Percentiles rank a stretch among this genome's conserved stretches.
phyloP scores from a whole-genome alignment of 306 rosid genomes.

The Crotalaria pallida region DNA sequence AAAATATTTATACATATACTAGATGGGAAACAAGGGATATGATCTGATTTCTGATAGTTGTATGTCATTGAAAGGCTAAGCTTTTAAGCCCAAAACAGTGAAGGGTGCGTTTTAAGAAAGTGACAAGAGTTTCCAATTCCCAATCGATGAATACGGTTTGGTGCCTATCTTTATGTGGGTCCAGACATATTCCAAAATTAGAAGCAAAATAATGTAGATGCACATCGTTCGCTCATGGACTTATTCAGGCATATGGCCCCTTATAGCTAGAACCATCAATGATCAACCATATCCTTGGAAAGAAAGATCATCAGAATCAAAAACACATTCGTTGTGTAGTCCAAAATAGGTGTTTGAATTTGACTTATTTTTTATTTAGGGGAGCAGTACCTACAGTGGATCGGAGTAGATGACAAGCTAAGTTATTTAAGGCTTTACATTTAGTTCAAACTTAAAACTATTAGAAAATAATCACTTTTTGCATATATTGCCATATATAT shows the following conservation, averaged over 20 bases:
- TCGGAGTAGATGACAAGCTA: neutral
- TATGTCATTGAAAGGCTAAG: neutral
- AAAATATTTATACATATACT: neutral
- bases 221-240: constrained; percentile 1
- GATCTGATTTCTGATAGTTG: neutral
- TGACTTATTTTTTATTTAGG: constrained; percentile 19
- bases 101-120: neutral
- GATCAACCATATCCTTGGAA: neutral
- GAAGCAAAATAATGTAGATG: constrained; percentile 8
- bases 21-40: neutral
- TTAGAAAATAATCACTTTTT: neutral
- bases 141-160: neutral
- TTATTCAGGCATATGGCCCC: constrained; percentile 25
- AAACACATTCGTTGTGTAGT: constrained; percentile 25
- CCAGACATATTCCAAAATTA: constrained; percentile 22
- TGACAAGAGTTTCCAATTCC: neutral
- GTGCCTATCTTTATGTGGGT: constrained; percentile 26
- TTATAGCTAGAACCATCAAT: constrained; percentile 16
- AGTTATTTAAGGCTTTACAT: neutral
- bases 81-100: neutral
- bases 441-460: neutral
- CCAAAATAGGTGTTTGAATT: constrained; percentile 19
- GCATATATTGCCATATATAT: neutral
- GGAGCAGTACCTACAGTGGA: too few species aligned
- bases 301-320: constrained; percentile 20